These are phyloP conservation scores for Salix udensis DNA, from an alignment of 345 rosid species.

Conservation along the genomic window DNA sequence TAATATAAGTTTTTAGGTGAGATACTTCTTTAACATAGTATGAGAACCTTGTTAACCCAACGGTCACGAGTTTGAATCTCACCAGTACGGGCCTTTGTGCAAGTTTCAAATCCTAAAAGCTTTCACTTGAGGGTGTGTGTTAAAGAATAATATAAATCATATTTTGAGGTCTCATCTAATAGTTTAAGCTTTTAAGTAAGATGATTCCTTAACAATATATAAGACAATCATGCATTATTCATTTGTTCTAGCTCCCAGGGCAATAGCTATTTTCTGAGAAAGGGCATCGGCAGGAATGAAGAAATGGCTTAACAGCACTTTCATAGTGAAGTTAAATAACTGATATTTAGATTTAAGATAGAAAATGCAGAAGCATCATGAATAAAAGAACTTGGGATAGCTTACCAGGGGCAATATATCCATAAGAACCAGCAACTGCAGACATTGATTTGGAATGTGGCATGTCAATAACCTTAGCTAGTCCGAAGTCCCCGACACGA, in stretches of 20 bases:
- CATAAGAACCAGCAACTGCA: conserved; percentile 96
- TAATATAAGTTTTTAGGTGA: too few relatives aligned
- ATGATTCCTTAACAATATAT: too few relatives aligned
- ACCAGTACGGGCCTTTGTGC: too few relatives aligned
- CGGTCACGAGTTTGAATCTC: too few relatives aligned
- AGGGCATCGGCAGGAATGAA: not conserved
- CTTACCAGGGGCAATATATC: conserved; percentile 97
- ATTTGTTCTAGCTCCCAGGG: not conserved
- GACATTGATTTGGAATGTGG: conserved; percentile 93
- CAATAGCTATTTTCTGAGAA: not conserved
- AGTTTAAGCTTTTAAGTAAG: too few relatives aligned
- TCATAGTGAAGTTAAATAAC: too few relatives aligned
- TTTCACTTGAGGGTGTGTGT: too few relatives aligned
- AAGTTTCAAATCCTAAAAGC: too few relatives aligned
- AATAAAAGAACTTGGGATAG: not conserved
- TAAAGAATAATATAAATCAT: too few relatives aligned
- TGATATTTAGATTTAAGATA: not conserved
- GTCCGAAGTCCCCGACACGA: conserved; percentile 86
- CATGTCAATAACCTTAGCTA: conserved; percentile 93
- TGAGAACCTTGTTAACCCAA: accelerated
- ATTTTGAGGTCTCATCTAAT: accelerated
- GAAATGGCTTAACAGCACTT: not conserved
- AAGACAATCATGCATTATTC: not conserved
- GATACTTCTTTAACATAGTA: too few relatives aligned
- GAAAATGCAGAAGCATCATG: not conserved